Percentiles rank a stretch among this genome's conserved stretches.
These are phyloP conservation scores for Zymoseptoria pseudotritici DNA, from an alignment of 2,329 filamentous ascomycete species.

Conservation along the genomic window DNA sequence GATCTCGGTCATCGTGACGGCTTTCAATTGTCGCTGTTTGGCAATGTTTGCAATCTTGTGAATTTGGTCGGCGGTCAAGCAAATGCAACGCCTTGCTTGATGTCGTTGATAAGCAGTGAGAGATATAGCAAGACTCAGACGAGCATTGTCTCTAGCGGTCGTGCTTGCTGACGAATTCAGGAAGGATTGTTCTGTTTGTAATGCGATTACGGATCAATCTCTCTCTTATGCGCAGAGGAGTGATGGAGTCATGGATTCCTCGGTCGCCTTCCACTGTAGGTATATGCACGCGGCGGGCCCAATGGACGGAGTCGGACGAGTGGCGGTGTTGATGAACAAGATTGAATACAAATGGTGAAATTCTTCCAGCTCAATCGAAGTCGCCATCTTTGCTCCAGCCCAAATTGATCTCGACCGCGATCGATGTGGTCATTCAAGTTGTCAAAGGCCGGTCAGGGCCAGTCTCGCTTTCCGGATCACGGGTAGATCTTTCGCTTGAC, in stretches of 20 bases:
- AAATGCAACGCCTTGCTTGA: background rate
- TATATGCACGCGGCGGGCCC: background rate
- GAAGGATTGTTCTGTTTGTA: background rate
- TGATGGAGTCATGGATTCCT: slow-evolving; percentile 1
- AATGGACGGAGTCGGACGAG: background rate
- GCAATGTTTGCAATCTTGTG: slow-evolving; percentile 7
- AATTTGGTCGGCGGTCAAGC: background rate
- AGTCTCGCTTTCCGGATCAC: background rate
- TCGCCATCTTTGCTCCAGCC: background rate
- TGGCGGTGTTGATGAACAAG: background rate
- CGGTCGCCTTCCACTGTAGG: background rate
- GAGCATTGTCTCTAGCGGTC: background rate
- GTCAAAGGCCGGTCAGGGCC: slow-evolving; percentile 1
- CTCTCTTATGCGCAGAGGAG: slow-evolving; percentile 1
- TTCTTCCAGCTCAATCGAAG: background rate
- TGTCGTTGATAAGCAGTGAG: background rate
- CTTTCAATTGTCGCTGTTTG: slow-evolving; percentile 9
- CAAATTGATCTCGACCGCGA: background rate
- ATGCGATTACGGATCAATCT: background rate
- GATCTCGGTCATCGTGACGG: background rate
- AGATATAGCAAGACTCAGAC: slow-evolving; percentile 3
- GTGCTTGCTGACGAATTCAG: background rate
- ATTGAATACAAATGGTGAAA: background rate
- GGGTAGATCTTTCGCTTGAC: background rate
- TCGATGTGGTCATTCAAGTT: slow-evolving; percentile 3